Base-by-base conservation (phyloP, 352 stramenopile genomes). In the Globisporangium splendens region DNA sequence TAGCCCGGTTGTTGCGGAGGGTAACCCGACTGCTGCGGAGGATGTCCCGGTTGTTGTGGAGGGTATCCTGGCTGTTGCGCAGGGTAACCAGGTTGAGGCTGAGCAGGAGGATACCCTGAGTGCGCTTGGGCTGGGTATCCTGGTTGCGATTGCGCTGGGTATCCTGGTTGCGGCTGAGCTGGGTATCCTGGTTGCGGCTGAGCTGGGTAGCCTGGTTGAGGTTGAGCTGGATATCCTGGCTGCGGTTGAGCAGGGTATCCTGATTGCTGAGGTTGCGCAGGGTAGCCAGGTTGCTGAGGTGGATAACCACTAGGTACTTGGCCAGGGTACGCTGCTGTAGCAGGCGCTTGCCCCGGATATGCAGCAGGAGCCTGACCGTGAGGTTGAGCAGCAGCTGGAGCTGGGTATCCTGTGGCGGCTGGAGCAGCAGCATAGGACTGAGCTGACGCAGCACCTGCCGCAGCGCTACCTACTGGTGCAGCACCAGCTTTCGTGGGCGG, bases 161-260 rank as follows among this genome's bases (percentile, higher is more conserved):
- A 76, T 31, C 54, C 65, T 41, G 54, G 54, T 22, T 59, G 43
- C n/a, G 41, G 10, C 5, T 35, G 28, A 3, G 28, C 28, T 35
- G 28, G 28, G 28, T 35, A 31, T 31, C 24, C 46, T 18, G 44
- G 54, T 35, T 69, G 59, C 57, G 24, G 5, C 5, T 66, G 63
- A 10, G 63, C 56, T 20, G 53, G 56, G 38, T 70, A 70, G 17
- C 67, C 63, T 41, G 59, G 46, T 44, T 66, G 61, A 8, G 58
- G 61, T 21, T 63, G 24, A 33, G 56, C 46, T 57, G 71, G 54
- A 39, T 62, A 70, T 12, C 63, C 59, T 8, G 28, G 58, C 35
- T 59, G 57, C 21, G 68, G 66, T 21, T 66, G 61, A 11, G 66
- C 50, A 41, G 68, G 63, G 47, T 79, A 73, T 0, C 63, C 67